phyloP scores from a whole-genome alignment of 176 grass and related monocot species.

The Carex littledalei region DNA sequence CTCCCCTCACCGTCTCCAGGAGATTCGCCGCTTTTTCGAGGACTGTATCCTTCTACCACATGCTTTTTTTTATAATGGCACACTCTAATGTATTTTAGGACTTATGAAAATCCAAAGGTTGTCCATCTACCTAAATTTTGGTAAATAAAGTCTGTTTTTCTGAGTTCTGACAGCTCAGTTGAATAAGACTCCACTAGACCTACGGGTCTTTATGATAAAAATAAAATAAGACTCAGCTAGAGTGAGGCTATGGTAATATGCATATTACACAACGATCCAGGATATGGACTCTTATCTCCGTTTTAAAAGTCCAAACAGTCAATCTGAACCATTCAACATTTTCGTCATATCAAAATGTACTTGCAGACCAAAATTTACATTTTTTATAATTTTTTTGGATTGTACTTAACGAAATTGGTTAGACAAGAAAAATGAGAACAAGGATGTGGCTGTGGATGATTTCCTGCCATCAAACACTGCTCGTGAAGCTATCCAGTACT shows the following conservation, averaged over 20 bases:
- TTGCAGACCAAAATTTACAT: too few species aligned
- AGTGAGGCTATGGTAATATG: too few species aligned
- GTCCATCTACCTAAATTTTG: not conserved
- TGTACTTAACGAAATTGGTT: constrained; percentile 4
- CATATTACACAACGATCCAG: too few species aligned
- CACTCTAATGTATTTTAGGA: not conserved
- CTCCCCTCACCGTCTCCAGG: constrained; percentile 56
- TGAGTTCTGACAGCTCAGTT: not conserved
- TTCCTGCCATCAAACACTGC: constrained; percentile 40
- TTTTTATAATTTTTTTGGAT: not conserved
- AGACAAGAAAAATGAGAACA: constrained; percentile 88
- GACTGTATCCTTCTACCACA: constrained; percentile 38
- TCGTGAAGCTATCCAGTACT: constrained; percentile 54
- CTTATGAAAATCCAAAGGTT: not conserved
- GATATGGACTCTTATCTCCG: too few species aligned
- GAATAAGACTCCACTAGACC: too few species aligned
- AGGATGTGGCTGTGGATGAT: constrained; percentile 53
- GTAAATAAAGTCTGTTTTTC: not conserved
- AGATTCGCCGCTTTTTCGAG: constrained; percentile 68
- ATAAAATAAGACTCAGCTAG: too few species aligned
- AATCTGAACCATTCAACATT: too few species aligned
- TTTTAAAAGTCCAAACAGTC: too few species aligned
- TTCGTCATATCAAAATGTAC: too few species aligned
- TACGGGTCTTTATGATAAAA: too few species aligned
- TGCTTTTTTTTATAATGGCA: not conserved